Conservation (phyloP, 768 basidiomycete species). For the Lyophyllum semitale region DNA sequence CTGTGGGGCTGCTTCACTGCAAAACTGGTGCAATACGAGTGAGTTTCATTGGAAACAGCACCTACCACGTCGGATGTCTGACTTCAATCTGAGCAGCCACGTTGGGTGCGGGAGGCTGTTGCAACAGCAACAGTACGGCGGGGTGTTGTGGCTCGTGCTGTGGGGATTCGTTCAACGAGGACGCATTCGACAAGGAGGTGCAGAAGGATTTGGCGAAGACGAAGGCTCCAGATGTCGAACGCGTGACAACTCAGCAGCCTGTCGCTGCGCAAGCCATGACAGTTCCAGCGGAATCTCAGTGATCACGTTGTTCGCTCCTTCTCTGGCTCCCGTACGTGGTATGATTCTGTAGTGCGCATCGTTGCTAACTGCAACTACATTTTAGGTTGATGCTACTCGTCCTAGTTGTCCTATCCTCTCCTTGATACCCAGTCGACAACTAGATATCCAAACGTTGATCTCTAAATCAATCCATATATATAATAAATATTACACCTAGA, state of each 20-base stretch:
- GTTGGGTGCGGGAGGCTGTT: conserved; percentile 33
- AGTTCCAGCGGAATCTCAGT: conserved; percentile 1
- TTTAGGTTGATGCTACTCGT: no score
- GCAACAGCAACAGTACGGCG: conserved; percentile 26
- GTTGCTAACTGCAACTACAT: no score
- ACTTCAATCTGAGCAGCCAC: conserved; percentile 20
- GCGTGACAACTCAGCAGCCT: no score
- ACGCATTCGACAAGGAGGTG: conserved; percentile 42
- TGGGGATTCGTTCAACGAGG: conserved; percentile 44
- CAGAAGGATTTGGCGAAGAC: conserved; percentile 40
- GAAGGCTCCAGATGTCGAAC: conserved; percentile 27
- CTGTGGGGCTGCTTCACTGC: conserved; percentile 12
- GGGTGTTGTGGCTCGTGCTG: conserved; percentile 52
- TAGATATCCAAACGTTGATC: no score
- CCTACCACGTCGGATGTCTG: background rate
- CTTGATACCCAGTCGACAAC: no score
- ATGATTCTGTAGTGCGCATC: no score
- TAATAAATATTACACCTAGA: no score
- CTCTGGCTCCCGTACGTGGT: no score
- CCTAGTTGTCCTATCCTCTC: no score
- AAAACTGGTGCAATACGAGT: conserved; percentile 31
- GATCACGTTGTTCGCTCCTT: background rate
- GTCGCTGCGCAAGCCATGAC: conserved; percentile 9
- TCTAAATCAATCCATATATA: no score
- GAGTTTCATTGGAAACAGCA: background rate